Base-by-base conservation (phyloP, 768 basidiomycete species). In the Boletellus ananiceps region DNA sequence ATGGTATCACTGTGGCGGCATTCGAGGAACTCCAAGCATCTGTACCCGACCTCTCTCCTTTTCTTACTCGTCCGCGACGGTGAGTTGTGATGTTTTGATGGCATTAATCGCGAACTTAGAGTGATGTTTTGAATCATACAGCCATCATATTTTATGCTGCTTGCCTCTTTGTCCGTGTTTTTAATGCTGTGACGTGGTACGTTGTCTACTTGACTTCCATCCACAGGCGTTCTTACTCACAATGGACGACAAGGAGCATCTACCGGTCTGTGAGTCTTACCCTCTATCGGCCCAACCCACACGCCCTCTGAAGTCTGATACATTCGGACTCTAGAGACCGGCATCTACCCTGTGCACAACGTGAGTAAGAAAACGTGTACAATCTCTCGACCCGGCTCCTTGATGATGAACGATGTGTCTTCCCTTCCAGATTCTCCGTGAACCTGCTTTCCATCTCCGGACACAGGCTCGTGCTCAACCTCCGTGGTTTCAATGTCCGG, bases 391-490 rank as follows among this genome's bases (percentile, higher is more conserved):
- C 19, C 19, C 3, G 19, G 19, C n/a, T 19, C 19, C 19, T 19
- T 19, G 19, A 19, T 19, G 3, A 15, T 27, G 27, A 27, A 5
- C 27, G 12, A 4, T 43, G 0, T 27, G 27, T 27, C 6, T 5
- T 27, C 27, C 31, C 34, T n/a, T 23, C 18, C 41, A 57, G 56
- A 13, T 41, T 57, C 13, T 41, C 47, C 8, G n/a, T 47, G 27
- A 53, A 54, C n/a, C 8, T 57, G 21, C 39, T 56, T 57, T 68
- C 36, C 38, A 51, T 51, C 49, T 52, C 45, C 34, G 57, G 38
- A 44, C 63, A 44, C 48, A 61, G 51, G 51, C 60, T 50, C 38
- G 59, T 51, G 46, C 50, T 50, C 49, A 59, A 48, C 40, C 54
- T 52, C 31, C 45, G 40, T 36, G 49, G 44, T 3, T 19, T 19